Conservation (phyloP, 192 early-diverging fungal species). For the Rhizoclosmatium sp. region DNA sequence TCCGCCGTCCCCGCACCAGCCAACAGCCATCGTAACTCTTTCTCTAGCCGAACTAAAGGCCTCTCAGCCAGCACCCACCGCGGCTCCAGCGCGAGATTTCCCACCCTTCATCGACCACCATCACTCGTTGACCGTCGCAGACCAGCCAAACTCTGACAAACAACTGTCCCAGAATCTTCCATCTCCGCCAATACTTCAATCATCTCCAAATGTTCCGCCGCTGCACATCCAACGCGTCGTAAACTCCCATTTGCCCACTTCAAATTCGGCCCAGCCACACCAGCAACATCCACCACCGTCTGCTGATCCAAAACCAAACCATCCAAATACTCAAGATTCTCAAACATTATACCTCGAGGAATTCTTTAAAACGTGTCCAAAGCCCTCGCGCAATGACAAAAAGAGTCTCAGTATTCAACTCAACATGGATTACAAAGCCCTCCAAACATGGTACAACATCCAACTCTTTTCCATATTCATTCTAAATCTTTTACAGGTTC, state of each 20-base stretch:
- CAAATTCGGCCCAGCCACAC: not conserved
- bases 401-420: not conserved
- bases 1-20: not conserved
- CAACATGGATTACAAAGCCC: not conserved
- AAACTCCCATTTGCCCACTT: not conserved
- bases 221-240: not conserved
- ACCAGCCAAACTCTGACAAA: not conserved
- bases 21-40: not conserved
- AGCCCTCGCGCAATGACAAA: constrained; percentile 19
- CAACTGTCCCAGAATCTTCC: too few relatives aligned
- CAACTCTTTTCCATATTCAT: not conserved
- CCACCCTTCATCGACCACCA: not conserved
- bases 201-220: not conserved
- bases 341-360: not conserved
- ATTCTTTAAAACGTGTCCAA: not conserved
- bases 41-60: not conserved
- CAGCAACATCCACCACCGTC: not conserved
- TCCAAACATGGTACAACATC: constrained; percentile 10
- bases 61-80: not conserved
- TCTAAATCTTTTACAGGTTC: not conserved
- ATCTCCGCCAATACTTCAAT: too few relatives aligned
- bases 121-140: not conserved
- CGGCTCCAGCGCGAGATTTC: not conserved
- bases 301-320: not conserved
- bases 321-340: not conserved